Evolutionary conservation across 1,284 basidiomycete species (phyloP).

Genomic region (Cryptococcus sp.): DNA sequence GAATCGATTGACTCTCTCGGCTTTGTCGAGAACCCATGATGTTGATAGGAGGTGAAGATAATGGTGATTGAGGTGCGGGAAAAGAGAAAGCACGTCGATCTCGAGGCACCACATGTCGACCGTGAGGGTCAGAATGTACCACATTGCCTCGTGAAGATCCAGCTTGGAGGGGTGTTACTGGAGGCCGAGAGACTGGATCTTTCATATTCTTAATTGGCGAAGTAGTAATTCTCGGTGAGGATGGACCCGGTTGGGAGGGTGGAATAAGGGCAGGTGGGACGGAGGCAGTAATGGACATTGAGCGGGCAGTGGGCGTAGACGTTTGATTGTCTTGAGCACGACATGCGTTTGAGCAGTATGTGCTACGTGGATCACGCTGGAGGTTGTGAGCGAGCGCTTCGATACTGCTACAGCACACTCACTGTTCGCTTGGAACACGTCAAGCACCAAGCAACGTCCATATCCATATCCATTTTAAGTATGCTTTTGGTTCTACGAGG

Average conservation of each 20-base stretch:
- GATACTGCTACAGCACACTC: slow-evolving; percentile 8
- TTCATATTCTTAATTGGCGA: slow-evolving; percentile 1
- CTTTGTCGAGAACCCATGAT: slow-evolving; percentile 4
- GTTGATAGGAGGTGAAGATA: slow-evolving; percentile 6
- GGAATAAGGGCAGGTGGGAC: slow-evolving; percentile 13
- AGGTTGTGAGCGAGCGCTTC: no score
- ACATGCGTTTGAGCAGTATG: slow-evolving; percentile 40
- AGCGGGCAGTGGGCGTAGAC: slow-evolving; percentile 3
- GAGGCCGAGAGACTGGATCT: neutral
- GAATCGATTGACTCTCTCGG: slow-evolving; percentile 8
- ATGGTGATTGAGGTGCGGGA: slow-evolving; percentile 22
- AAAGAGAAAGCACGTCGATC: slow-evolving; percentile 44
- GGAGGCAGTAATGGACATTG: slow-evolving; percentile 22
- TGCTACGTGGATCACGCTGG: slow-evolving; percentile 30
- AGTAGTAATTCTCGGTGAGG: neutral
- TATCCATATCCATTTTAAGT: slow-evolving; percentile 20
- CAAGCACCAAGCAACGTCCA: slow-evolving; percentile 34
- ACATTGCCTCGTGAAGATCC: neutral
- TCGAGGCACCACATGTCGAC: slow-evolving; percentile 3
- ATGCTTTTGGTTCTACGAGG: neutral
- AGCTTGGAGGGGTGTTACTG: neutral
- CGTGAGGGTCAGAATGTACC: neutral
- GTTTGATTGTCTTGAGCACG: slow-evolving; percentile 24
- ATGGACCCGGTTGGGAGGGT: slow-evolving; percentile 3
- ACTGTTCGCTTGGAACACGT: slow-evolving; percentile 38